Evolutionary conservation across 2,329 filamentous ascomycete species (phyloP).

Genomic region (Alternaria hordeiaustralica): DNA sequence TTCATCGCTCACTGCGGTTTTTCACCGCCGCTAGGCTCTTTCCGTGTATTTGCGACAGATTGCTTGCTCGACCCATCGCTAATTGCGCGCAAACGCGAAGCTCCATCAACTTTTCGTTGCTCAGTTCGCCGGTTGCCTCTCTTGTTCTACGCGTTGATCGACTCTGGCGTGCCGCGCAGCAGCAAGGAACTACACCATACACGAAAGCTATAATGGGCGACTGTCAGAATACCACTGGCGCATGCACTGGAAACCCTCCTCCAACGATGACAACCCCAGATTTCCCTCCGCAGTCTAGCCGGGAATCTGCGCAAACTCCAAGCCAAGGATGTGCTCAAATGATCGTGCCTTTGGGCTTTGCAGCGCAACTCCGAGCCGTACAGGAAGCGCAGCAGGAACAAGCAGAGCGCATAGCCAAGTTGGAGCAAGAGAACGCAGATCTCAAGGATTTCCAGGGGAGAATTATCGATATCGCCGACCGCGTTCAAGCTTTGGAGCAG

Average conservation of each 20-base stretch:
- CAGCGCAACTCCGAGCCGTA: conserved; percentile 17
- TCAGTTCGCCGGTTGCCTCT: neutral
- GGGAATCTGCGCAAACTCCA: neutral
- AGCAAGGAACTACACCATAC: neutral
- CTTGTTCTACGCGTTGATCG: neutral
- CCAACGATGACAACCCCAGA: neutral
- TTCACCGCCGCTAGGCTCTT: too few relatives aligned
- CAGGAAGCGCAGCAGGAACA: conserved; percentile 17
- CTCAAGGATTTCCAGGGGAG: conserved; percentile 6
- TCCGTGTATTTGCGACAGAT: neutral
- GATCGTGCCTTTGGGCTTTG: conserved; percentile 22
- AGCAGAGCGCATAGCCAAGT: conserved; percentile 6
- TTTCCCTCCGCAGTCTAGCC: neutral
- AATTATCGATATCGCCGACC: neutral
- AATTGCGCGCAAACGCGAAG: neutral
- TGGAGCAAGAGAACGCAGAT: conserved; percentile 19
- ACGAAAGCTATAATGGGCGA: neutral
- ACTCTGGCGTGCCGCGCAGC: neutral
- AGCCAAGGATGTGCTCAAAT: neutral
- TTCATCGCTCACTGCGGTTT: neutral
- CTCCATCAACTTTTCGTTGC: neutral
- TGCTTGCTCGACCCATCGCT: neutral
- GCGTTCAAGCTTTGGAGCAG: conserved; percentile 19
- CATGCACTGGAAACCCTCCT: neutral
- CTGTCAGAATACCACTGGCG: neutral